phyloP scores from a whole-genome alignment of 495 filamentous ascomycete genomes.

The Extremus antarcticus region DNA sequence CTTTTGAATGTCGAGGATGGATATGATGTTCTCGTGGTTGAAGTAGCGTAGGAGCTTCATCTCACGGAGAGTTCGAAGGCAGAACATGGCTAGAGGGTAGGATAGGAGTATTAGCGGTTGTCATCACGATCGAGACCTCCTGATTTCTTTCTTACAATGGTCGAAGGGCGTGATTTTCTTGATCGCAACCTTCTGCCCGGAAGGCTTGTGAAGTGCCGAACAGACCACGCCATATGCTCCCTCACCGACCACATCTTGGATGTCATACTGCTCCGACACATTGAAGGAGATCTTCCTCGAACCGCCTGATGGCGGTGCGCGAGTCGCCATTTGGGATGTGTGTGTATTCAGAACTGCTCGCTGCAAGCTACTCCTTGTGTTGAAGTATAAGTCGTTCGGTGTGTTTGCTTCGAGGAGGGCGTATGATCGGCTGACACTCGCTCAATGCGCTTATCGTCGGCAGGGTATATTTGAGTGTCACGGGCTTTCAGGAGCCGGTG shows the following conservation, averaged over 20 bases:
- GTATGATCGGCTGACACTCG: no score
- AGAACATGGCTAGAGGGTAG: constrained; percentile 46
- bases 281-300: constrained; percentile 99
- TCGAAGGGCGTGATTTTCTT: constrained; percentile 65
- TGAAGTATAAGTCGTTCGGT: no score
- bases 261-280: constrained; percentile 98
- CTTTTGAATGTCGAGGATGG: constrained; percentile 97
- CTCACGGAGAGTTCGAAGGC: constrained; percentile 88
- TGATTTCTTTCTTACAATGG: neutral
- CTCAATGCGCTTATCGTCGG: neutral
- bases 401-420: neutral
- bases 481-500: neutral
- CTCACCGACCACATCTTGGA: constrained; percentile 98
- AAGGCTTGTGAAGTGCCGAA: constrained; percentile 97
- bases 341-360: no score
- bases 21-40: constrained; percentile 99
- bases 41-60: constrained; percentile 99
- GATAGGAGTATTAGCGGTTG: neutral
- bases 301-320: constrained; percentile 23
- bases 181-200: constrained; percentile 96
- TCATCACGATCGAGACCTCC: neutral
- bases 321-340: no score
- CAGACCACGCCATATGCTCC: constrained; percentile 98
- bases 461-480: neutral
- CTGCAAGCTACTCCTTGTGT: no score